Evolutionary conservation across 2,329 filamentous ascomycete species (phyloP), one percentile per base, ranked within the genome.

Genomic region (Penicillium olsonii): DNA sequence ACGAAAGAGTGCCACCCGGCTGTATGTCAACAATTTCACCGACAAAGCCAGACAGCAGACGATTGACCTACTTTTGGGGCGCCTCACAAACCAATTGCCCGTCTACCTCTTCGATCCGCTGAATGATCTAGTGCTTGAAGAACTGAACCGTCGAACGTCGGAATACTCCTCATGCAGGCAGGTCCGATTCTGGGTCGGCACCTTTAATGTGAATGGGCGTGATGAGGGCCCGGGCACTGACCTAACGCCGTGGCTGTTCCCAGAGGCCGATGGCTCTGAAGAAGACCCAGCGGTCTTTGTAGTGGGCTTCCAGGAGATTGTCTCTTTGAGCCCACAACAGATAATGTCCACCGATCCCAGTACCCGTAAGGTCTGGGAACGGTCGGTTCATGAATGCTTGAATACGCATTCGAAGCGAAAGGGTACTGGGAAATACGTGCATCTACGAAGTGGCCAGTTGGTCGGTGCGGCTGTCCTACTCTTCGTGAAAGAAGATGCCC

Each of bases 311-410:
- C 94, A 99, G 67, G 94, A 99, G 70, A 97, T 99, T 55, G 94
- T 99, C n/a, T 90, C 96, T 65, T 77, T 99, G 39, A 96, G 90
- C 61, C 94, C 95, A 14, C 92, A 97, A 68, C 94, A 99, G 65
- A 97, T 99, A 65, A 96, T 99, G 91, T 96, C 95, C 57, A 97
- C 92, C 52, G 92, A 99, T 67, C 94, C 94, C 1, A 84, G 85
- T 3, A 83, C 89, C 45, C 89, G 92, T 57, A 85, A 90, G 55
- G 75, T 86, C 17, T 99, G 94, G 94, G 94, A 99, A 68, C 75
- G 80, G 45, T 86, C 88, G 4, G 91, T 97, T 19, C 86, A 87
- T 57, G 78, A 77, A 38, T 90, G 87, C 12, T 73, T 99, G 33
- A 96, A 97, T 61, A 72, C 75, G 10, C 83, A 87, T 55, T 85